phyloP scores from a whole-genome alignment of 2,329 filamentous ascomycete species.

The Exophiala calicioides region DNA sequence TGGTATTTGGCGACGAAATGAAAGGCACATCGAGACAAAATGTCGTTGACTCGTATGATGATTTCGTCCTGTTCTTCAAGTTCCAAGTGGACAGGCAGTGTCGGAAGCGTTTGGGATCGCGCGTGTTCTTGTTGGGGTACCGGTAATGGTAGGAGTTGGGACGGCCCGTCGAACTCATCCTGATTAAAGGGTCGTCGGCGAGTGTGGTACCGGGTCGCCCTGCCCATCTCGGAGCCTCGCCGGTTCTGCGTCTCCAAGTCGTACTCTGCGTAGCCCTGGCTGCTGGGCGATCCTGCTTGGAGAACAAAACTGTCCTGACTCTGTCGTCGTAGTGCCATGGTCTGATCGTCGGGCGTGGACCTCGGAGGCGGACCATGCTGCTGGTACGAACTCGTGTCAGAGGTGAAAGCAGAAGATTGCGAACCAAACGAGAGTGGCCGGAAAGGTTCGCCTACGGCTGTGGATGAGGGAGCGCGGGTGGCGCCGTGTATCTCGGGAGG shows the following conservation, averaged over 20 bases:
- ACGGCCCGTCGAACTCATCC: constrained; percentile 86
- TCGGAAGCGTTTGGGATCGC: constrained; percentile 77
- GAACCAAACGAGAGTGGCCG: constrained; percentile 24
- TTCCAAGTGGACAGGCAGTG: constrained; percentile 78
- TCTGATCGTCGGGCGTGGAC: constrained; percentile 23
- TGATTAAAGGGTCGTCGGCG: constrained; percentile 65
- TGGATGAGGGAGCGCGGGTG: constrained; percentile 16
- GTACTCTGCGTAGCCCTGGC: constrained; percentile 30
- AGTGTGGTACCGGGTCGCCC: constrained; percentile 28
- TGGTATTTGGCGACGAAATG: constrained; percentile 91
- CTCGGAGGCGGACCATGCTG: constrained; percentile 19
- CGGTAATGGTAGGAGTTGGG: constrained; percentile 76
- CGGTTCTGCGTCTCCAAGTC: constrained; percentile 29
- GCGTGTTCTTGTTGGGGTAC: constrained; percentile 69
- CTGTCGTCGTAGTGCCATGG: constrained; percentile 26
- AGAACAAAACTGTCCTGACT: constrained; percentile 31
- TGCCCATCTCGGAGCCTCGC: constrained; percentile 24
- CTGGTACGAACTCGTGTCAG: constrained; percentile 21
- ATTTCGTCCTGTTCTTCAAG: constrained; percentile 84
- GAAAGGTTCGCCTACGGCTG: constrained; percentile 22
- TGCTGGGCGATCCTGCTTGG: constrained; percentile 28
- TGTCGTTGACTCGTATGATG: constrained; percentile 77
- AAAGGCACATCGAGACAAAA: constrained; percentile 80
- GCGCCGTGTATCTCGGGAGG: constrained; percentile 24
- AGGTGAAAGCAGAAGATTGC: constrained; percentile 20